Evolutionary conservation across 2,329 filamentous ascomycete species (phyloP).

Genomic region (Penicillium sp.): DNA sequence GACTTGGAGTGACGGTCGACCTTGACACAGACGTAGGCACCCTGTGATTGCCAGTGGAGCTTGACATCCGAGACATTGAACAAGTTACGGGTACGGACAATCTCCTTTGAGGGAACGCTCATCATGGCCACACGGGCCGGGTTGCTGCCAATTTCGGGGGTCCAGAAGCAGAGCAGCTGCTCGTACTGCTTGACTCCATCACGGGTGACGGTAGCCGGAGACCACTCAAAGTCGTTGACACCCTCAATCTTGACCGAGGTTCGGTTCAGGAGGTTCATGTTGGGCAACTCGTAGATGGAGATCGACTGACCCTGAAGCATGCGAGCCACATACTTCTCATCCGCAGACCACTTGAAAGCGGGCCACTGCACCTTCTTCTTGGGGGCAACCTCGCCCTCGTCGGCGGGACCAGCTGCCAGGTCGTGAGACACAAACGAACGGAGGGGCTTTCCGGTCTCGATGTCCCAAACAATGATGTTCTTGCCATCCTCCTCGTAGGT

Average conservation of each 20-base stretch:
- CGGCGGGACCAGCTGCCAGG: conserved; percentile 54
- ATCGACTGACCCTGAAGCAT: conserved; percentile 86
- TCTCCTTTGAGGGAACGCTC: conserved; percentile 91
- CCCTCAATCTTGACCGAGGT: conserved; percentile 94
- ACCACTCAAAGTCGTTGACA: conserved; percentile 97
- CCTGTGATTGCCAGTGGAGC: conserved; percentile 97
- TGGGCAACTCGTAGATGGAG: conserved; percentile 83
- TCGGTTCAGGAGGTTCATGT: conserved; percentile 89
- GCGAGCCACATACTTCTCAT: conserved; percentile 94
- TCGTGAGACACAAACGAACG: conserved; percentile 94
- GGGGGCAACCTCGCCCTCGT: conserved; percentile 62
- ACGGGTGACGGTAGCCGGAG: conserved; percentile 75
- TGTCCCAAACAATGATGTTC: conserved; percentile 99
- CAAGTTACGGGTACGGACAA: conserved; percentile 90
- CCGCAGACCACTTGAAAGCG: conserved; percentile 98
- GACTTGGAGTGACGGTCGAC: conserved; percentile 98
- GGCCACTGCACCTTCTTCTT: conserved; percentile 98
- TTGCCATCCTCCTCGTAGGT: conserved; percentile 94
- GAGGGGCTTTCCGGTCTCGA: conserved; percentile 82
- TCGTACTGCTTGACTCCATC: conserved; percentile 89
- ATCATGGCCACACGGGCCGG: conserved; percentile 96
- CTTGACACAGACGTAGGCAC: conserved; percentile 93
- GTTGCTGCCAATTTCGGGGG: conserved; percentile 95
- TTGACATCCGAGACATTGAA: conserved; percentile 98
- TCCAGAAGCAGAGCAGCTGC: conserved; percentile 98